A percentile compares a stretch with the other conserved stretches of the same genome.
Conservation (phyloP, 345 rosid genomes). For the Ceriops decandra region DNA sequence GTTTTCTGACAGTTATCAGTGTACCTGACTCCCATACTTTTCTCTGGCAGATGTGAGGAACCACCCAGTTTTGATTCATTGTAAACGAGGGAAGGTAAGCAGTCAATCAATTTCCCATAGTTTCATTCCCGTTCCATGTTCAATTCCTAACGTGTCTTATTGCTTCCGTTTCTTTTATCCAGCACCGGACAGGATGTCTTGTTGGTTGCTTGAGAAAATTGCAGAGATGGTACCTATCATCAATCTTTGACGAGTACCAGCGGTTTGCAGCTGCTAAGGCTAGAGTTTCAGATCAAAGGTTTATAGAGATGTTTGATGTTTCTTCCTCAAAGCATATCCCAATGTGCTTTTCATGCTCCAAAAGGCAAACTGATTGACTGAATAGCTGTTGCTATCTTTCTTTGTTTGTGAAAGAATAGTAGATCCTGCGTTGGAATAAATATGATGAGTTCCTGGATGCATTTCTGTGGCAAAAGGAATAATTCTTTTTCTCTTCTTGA, state of each 20-base stretch:
- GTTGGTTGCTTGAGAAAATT: slow-evolving; percentile 93
- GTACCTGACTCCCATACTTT: slow-evolving; percentile 1
- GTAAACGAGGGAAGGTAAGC: slow-evolving; percentile 90
- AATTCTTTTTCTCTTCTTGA: slow-evolving; percentile 15
- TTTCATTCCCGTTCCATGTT: neutral
- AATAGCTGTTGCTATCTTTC: slow-evolving; percentile 15
- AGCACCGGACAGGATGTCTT: slow-evolving; percentile 95
- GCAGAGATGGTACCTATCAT: slow-evolving; percentile 78
- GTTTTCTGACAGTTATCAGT: neutral
- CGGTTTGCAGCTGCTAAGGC: slow-evolving; percentile 91
- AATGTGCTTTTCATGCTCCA: slow-evolving; percentile 64
- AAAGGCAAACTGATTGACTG: slow-evolving; percentile 36
- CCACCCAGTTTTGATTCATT: slow-evolving; percentile 87
- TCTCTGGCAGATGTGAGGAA: slow-evolving; percentile 66
- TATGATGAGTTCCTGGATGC: slow-evolving; percentile 36
- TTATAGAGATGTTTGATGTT: slow-evolving; percentile 79
- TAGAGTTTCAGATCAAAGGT: slow-evolving; percentile 84
- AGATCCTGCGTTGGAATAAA: slow-evolving; percentile 30
- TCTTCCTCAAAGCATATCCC: slow-evolving; percentile 64
- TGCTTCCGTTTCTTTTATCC: slow-evolving; percentile 19
- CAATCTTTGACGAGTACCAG: slow-evolving; percentile 84
- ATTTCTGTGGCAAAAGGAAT: slow-evolving; percentile 28
- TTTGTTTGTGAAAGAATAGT: slow-evolving; percentile 23
- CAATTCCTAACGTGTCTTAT: neutral
- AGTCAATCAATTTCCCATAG: neutral